These are phyloP conservation scores for Tremella mesenterica DNA, from an alignment of 768 basidiomycete genomes.

Conservation along the genomic window DNA sequence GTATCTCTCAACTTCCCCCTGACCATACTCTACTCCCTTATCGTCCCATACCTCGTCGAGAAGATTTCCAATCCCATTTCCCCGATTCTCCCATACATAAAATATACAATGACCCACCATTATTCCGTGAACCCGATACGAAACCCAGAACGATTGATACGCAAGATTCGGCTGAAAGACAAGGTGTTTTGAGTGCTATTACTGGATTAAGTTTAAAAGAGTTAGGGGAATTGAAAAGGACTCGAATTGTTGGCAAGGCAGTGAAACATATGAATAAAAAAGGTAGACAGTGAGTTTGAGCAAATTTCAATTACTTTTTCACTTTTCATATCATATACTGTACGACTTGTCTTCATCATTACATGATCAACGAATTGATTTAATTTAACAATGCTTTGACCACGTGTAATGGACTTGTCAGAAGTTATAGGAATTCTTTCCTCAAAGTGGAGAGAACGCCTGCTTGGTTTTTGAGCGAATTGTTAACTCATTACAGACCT, in stretches of 20 bases:
- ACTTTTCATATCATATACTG: not conserved
- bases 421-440: not conserved
- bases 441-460: not conserved
- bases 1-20: no score
- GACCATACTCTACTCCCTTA: no score
- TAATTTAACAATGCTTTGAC: not conserved
- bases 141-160: no score
- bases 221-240: conserved; percentile 42
- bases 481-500: conserved; percentile 11
- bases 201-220: conserved; percentile 42
- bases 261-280: conserved; percentile 88
- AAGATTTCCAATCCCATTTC: no score
- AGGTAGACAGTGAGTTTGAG: conserved; percentile 61
- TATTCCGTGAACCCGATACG: no score
- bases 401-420: not conserved
- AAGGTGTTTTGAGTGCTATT: conserved; percentile 19
- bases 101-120: no score
- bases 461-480: not conserved
- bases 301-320: not conserved
- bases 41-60: no score
- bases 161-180: no score
- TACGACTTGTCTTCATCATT: not conserved
- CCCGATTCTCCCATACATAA: no score
- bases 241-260: conserved; percentile 46
- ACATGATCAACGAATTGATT: not conserved